Evolutionary conservation across 140 eudicot genomes (phyloP), one percentile per base, ranked within the genome.

Genomic region (Ambrosia hybrid): DNA sequence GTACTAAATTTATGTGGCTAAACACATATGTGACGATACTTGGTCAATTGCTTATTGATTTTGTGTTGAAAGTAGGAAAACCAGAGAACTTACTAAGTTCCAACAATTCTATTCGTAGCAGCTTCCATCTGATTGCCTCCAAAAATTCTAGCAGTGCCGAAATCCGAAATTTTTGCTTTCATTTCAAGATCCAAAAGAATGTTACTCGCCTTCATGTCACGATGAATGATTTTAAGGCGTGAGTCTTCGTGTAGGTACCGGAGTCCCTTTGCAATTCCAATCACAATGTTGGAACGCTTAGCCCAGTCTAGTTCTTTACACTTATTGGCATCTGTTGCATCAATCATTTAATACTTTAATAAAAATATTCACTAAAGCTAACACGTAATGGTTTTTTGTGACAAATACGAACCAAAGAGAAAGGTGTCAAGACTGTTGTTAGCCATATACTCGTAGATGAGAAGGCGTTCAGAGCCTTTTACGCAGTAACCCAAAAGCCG

Each of bases 181-280:
- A 83, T 76, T 2, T 83, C 80, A 0, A 48, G 8, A n/a, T 83
- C 88, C 72, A 83, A 43, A 12, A 83, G 64, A 37, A 83, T 69
- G 51, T 83, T 80, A 43, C 85, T 80, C 0, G 75, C 74, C 57
- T 83, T 83, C 60, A 83, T 38, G 38, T 83, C 88, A 17, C 88
- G 69, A 58, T 80, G 85, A 3, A 80, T 59, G n/a, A 80, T 81
- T 73, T 68, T 80, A 0, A 84, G 83, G 21, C 85, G 78, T 1
- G 85, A 84, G 70, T 83, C 88, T 43, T 83, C 80, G 5, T 83
- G 88, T 15, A 83, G 78, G 64, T 83, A 83, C 3, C 79, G 75
- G 56, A 83, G 77, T 53, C 87, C 87, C 59, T 70, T 74, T 5
- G 87, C 82, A 0, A 83, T 68, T 58, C 84, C 87, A 15, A 4